Evolutionary conservation across 768 basidiomycete genomes (phyloP), one percentile per base, ranked within the genome.

Genomic region (Tylopilus balloui): DNA sequence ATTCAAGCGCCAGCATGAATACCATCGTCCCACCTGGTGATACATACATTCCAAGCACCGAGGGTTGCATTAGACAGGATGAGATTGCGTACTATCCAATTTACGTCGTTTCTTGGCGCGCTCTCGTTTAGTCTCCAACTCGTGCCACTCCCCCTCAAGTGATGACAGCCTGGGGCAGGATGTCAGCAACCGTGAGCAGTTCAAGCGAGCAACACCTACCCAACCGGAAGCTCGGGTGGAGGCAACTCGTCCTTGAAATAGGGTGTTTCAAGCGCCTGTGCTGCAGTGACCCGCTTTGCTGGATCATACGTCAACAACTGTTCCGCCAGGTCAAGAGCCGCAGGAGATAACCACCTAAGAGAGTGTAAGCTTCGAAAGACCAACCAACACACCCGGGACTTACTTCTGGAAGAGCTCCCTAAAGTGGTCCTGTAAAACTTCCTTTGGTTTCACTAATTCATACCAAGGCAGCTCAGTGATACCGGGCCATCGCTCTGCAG

Each of bases 61-160:
- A 54, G 29, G 24, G 50, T 54, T 50, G 42, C 50, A 65, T 58
- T 61, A 69, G 63, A 68, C 56, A 63, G 61, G 60, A 48, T 63
- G 59, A 69, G 69, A 67, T 54, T 69, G 69, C 58, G 62, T 54
- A 59, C 65, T 71, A 66, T 83, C 86, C 54, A 75, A 74, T 75
- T 79, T 86, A 71, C 79, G 78, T 65, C 81, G 76, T 69, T 87
- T 86, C 71, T 83, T 88, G 50, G 86, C 85, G 34, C 91, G 79
- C 71, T 97, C 92, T 48, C 84, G 78, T 68, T 97, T 99, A 12
- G 91, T 89, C 67, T 97, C 94, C 54, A 94, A 76, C 67, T 99
- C 96, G 68, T 99, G 96, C 90, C 94, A 97, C 66, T 98, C 96
- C 38, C 96, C 95, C 64, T 91, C 83, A 35, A 96, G 69, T 12